Evolutionary conservation across 2,329 filamentous ascomycete genomes (phyloP).

Genomic region (Aschersonia sp.): DNA sequence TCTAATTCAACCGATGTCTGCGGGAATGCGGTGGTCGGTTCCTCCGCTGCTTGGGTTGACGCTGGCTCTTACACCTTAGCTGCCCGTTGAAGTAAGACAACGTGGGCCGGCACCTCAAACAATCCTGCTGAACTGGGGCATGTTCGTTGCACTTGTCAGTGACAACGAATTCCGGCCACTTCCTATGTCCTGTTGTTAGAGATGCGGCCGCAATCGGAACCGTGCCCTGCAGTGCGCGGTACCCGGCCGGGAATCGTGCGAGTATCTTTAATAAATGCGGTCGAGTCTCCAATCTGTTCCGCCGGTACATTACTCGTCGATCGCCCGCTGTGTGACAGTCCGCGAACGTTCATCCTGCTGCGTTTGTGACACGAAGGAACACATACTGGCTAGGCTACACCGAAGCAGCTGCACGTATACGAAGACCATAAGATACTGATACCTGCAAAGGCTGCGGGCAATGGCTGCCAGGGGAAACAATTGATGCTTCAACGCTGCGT

Average conservation of each 20-base stretch:
- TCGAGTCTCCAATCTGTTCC: not conserved
- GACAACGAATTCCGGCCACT: not conserved
- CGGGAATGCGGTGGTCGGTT: not conserved
- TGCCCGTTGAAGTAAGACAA: not conserved
- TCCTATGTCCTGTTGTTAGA: not conserved
- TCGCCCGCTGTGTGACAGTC: not conserved
- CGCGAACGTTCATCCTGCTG: not conserved
- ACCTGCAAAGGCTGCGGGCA: no score
- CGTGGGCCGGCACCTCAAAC: slow-evolving; percentile 2
- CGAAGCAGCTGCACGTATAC: no score
- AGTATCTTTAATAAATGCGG: not conserved
- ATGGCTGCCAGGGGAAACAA: no score
- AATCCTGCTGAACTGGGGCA: not conserved
- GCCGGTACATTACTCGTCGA: not conserved
- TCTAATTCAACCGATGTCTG: no score
- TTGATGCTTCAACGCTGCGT: no score
- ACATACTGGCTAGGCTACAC: no score
- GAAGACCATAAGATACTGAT: no score
- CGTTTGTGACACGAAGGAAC: not conserved
- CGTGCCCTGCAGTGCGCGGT: no score
- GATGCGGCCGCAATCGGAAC: not conserved
- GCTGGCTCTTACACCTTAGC: not conserved
- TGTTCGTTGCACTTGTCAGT: slow-evolving; percentile 1
- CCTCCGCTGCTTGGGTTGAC: not conserved
- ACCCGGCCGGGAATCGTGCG: no score